Conservation (phyloP, 2,329 filamentous ascomycete genomes). For the Arthroderma uncinatum region DNA sequence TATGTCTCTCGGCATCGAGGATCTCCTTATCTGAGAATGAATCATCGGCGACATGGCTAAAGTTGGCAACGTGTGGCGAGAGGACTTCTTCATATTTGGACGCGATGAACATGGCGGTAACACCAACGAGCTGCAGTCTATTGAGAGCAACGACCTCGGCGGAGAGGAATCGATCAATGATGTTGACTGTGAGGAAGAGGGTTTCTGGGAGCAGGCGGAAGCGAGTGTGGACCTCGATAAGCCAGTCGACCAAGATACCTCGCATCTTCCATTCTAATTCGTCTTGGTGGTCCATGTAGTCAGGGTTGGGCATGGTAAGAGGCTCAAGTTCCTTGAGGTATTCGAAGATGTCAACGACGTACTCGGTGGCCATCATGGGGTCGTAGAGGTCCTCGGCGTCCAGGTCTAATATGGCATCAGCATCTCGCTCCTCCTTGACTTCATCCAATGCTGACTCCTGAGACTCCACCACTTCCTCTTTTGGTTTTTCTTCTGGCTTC, state of each 20-base stretch:
- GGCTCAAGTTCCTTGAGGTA: constrained; percentile 88
- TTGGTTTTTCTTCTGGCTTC: background rate
- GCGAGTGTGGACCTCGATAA: constrained; percentile 87
- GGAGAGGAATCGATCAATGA: constrained; percentile 91
- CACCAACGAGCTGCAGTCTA: constrained; percentile 94
- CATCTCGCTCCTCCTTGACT: background rate
- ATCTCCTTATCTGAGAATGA: constrained; percentile 94
- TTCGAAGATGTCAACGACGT: constrained; percentile 86
- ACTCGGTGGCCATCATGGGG: constrained; percentile 94
- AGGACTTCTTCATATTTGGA: constrained; percentile 98
- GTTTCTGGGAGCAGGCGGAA: constrained; percentile 90
- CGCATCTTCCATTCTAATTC: constrained; percentile 99
- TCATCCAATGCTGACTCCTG: background rate
- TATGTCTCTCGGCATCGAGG: constrained; percentile 88
- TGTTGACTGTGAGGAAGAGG: constrained; percentile 88
- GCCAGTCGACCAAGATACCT: constrained; percentile 92
- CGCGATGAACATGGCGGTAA: constrained; percentile 88
- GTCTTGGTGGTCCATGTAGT: constrained; percentile 93
- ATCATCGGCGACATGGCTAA: constrained; percentile 92
- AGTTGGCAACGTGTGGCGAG: constrained; percentile 92
- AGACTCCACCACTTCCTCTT: background rate
- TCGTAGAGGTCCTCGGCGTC: constrained; percentile 85
- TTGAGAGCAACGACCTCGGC: constrained; percentile 91
- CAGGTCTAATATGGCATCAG: constrained; percentile 44
- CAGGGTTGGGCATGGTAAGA: constrained; percentile 59